Evolutionary conservation across 768 basidiomycete species (phyloP).

Genomic region (Myochromella boudieri): DNA sequence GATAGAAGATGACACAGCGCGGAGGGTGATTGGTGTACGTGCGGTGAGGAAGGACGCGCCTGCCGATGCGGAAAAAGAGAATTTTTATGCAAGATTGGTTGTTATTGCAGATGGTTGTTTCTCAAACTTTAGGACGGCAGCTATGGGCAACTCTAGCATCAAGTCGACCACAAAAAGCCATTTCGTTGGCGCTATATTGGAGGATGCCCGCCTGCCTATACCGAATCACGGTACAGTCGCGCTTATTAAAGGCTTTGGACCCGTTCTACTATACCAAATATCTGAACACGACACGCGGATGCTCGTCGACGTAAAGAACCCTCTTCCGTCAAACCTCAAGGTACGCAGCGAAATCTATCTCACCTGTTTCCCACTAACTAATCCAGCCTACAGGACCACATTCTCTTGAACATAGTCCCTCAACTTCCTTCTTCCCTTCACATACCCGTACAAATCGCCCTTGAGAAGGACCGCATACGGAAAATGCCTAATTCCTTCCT

Average conservation of each 20-base stretch:
- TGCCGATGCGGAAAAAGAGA: constrained; percentile 40
- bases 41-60: constrained; percentile 45
- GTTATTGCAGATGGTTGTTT: constrained; percentile 94
- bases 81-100: constrained; percentile 74
- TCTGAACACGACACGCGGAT: constrained; percentile 87
- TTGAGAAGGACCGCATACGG: constrained; percentile 79
- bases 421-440: constrained; percentile 78
- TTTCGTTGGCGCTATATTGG: constrained; percentile 84
- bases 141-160: constrained; percentile 52
- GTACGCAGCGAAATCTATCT: constrained; percentile 34
- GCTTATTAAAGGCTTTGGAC: constrained; percentile 78
- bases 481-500: constrained; percentile 97
- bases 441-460: constrained; percentile 57
- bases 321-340: constrained; percentile 81
- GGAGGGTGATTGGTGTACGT: constrained; percentile 65
- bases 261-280: constrained; percentile 93
- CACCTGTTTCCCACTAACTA: not conserved
- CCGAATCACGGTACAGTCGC: constrained; percentile 82
- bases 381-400: constrained; percentile 49
- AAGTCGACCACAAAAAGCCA: constrained; percentile 66
- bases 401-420: constrained; percentile 72
- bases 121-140: constrained; percentile 80
- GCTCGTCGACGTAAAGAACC: constrained; percentile 85
- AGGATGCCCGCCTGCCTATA: constrained; percentile 73
- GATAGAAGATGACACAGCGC: constrained; percentile 50